Conservation (phyloP, 2,329 filamentous ascomycete species). For the Colletotrichum shisoi region DNA sequence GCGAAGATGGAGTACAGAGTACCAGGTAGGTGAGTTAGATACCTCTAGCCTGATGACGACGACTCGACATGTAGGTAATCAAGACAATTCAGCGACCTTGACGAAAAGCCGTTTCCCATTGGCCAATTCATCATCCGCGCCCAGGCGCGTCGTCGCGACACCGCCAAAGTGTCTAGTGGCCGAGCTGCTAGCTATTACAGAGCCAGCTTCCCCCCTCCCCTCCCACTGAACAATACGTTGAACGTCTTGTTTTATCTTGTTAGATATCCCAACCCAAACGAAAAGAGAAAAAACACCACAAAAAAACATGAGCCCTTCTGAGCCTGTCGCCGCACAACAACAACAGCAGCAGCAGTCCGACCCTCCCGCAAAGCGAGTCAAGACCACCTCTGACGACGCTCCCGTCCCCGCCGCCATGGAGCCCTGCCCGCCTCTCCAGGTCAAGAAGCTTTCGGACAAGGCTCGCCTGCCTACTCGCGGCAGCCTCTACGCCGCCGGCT, state of each 20-base stretch:
- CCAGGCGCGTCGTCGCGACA: slow-evolving; percentile 33
- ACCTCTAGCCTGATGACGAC: no score
- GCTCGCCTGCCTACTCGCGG: slow-evolving; percentile 88
- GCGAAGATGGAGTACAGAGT: no score
- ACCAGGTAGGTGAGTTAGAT: no score
- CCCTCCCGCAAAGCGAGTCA: slow-evolving; percentile 81
- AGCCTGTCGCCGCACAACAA: slow-evolving; percentile 62
- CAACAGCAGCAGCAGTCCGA: slow-evolving; percentile 64
- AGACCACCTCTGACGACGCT: slow-evolving; percentile 58
- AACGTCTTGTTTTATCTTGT: not conserved
- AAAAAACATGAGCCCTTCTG: slow-evolving; percentile 47
- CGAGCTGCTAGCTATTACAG: slow-evolving; percentile 4
- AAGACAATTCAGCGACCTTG: not conserved
- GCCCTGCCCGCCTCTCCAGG: slow-evolving; percentile 70
- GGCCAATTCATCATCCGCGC: slow-evolving; percentile 32
- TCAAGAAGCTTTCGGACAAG: slow-evolving; percentile 85
- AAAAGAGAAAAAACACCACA: slow-evolving; percentile 23
- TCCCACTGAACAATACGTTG: not conserved
- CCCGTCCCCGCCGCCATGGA: slow-evolving; percentile 49
- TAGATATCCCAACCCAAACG: not conserved
- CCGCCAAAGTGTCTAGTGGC: slow-evolving; percentile 27
- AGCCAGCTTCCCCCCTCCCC: not conserved
- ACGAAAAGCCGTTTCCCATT: slow-evolving; percentile 17
- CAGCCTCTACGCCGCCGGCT: slow-evolving; percentile 88
- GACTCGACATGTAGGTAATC: not conserved